These are phyloP conservation scores for Abortiporus biennis DNA, from an alignment of 1,284 basidiomycete species.

Conservation along the genomic window DNA sequence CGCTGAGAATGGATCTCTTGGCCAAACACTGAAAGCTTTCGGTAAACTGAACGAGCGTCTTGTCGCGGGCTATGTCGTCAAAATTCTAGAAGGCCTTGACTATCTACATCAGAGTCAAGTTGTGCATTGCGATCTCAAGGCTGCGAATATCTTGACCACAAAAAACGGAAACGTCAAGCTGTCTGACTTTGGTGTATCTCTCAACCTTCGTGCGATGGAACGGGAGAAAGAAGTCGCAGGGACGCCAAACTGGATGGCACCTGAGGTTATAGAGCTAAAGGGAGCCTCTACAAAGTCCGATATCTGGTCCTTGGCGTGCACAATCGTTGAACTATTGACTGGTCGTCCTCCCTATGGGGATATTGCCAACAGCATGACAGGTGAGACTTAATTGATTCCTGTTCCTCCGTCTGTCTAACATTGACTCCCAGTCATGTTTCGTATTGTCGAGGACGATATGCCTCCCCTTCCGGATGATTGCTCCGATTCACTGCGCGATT, in stretches of 20 bases:
- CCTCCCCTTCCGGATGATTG: constrained; percentile 81
- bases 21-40: constrained; percentile 86
- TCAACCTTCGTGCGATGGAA: constrained; percentile 94
- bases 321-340: constrained; percentile 88
- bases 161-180: constrained; percentile 97
- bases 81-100: constrained; percentile 88
- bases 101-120: constrained; percentile 84
- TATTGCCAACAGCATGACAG: constrained; percentile 80
- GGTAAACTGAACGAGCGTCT: constrained; percentile 88
- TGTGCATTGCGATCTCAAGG: constrained; percentile 93
- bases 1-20: constrained; percentile 90
- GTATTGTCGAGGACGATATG: constrained; percentile 88
- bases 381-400: constrained; percentile 39
- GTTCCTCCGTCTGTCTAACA: background rate
- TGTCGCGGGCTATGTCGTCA: constrained; percentile 86
- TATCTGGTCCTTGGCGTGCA: constrained; percentile 94
- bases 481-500: constrained; percentile 70
- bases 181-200: constrained; percentile 98
- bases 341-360: constrained; percentile 90
- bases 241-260: constrained; percentile 98
- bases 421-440: constrained; percentile 73
- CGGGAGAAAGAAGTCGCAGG: constrained; percentile 87
- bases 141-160: constrained; percentile 97
- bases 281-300: constrained; percentile 72
- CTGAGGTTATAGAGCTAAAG: constrained; percentile 86